Percentiles rank a stretch among this genome's conserved stretches.
Conservation (phyloP, 2,329 filamentous ascomycete species). For the Penicillium sp. region DNA sequence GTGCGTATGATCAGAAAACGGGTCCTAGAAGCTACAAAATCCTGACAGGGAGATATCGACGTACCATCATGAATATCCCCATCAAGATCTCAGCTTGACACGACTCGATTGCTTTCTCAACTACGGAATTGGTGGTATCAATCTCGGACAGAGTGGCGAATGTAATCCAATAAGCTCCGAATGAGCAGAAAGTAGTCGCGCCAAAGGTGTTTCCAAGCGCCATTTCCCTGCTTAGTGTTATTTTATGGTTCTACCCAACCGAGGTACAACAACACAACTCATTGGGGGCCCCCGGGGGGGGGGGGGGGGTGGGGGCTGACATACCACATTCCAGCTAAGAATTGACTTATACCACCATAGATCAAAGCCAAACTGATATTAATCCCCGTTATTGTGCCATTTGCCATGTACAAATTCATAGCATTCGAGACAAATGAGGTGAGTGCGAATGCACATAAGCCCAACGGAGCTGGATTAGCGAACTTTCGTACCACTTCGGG, state of each 20-base stretch:
- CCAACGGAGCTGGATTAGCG: conserved; percentile 20
- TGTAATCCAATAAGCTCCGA: conserved; percentile 22
- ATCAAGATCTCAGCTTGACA: conserved; percentile 14
- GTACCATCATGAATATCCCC: conserved; percentile 21
- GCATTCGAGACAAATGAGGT: conserved; percentile 19
- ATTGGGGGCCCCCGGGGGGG: too few species aligned
- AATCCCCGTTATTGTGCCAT: conserved; percentile 2
- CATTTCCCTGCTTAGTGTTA: conserved; percentile 17
- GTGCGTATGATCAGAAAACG: neutral
- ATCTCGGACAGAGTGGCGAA: conserved; percentile 15
- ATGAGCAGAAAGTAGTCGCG: conserved; percentile 22
- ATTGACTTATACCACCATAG: conserved; percentile 17
- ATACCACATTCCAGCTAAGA: conserved; percentile 23
- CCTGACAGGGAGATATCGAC: neutral
- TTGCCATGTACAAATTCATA: conserved; percentile 12
- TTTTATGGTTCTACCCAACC: neutral
- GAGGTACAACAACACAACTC: neutral
- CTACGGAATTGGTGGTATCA: conserved; percentile 1
- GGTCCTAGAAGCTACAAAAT: neutral
- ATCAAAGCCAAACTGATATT: conserved; percentile 13
- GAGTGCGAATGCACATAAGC: conserved; percentile 21
- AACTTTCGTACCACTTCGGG: conserved; percentile 10
- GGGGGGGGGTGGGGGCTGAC: too few species aligned
- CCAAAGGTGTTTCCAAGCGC: conserved; percentile 21
- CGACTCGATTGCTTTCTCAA: neutral